Evolutionary conservation across 192 early-diverging fungal species (phyloP), one percentile per base, ranked within the genome.

Genomic region (Backusella sp.): DNA sequence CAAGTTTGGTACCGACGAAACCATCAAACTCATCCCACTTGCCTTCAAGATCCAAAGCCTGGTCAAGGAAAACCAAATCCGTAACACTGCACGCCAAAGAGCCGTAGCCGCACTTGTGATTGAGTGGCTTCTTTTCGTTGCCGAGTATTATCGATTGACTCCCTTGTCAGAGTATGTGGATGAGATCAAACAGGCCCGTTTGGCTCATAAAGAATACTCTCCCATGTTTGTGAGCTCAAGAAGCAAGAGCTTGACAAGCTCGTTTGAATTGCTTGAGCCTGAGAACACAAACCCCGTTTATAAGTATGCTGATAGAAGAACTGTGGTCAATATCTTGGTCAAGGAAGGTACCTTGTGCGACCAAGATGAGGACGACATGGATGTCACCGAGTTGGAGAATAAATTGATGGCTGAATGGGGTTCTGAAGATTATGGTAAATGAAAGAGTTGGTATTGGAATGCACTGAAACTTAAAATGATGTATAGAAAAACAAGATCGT

Each of bases 321-420:
- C 14, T 7, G 36, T 76, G 32, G 79, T 80, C 5, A 23, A 32
- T 1, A 46, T 53, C 15, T 37, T 80, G 21, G 34, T 68, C 30
- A 68, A 76, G 4, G 75, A 76, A 28, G 46, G 70, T 0, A 23
- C 30, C 0, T n/a, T 80, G 11, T 44, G 71, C 6, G 35, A 56
- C 15, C 23, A 72, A 17, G 35, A 68, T 0, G 79, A 62, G 11
- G 56, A 62, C 1, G 56, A 76, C 36, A n/a, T 65, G 5, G 77
- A 82, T 69, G 73, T 77, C 12, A 36, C 78, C 12, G 80, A 77
- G 1, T 46, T 82, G 30, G 73, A 82, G 36, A 75, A 69, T 26
- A 77, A 78, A 36, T 56, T 82, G 59, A 75, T 75, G 42, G 62
- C 66, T 19, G 80, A 82, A 41, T 81, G 76, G 76, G 75, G 68